These are phyloP conservation scores for Phaseolus lunatus DNA, from an alignment of 306 rosid species.

Conservation along the genomic window DNA sequence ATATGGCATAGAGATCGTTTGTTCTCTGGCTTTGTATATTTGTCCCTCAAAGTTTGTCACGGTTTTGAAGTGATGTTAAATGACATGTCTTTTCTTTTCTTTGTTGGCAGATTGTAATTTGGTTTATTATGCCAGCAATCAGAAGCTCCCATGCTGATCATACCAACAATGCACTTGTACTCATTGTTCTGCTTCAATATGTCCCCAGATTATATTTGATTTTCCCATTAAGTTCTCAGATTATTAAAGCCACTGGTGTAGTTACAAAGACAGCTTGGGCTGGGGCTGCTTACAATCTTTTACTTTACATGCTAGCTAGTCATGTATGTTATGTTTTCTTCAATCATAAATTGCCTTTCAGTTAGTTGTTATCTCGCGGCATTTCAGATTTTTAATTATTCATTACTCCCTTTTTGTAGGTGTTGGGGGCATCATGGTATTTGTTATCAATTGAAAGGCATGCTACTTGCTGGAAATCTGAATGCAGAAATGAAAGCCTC, in stretches of 20 bases:
- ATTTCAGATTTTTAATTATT: constrained; percentile 22
- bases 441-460: constrained; percentile 80
- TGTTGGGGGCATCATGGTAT: constrained; percentile 93
- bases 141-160: constrained; percentile 78
- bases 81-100: constrained; percentile 31
- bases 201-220: constrained; percentile 83
- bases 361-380: background rate
- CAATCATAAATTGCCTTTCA: constrained; percentile 16
- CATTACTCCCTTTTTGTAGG: constrained; percentile 51
- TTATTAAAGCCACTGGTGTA: constrained; percentile 85
- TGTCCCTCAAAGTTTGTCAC: constrained; percentile 8
- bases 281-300: constrained; percentile 93
- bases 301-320: constrained; percentile 94
- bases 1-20: background rate
- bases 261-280: constrained; percentile 98
- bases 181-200: constrained; percentile 85
- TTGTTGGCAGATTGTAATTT: constrained; percentile 78
- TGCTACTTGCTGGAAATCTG: constrained; percentile 81
- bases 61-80: constrained; percentile 29
- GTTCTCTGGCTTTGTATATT: background rate
- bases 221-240: constrained; percentile 88
- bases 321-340: constrained; percentile 65
- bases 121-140: constrained; percentile 88
- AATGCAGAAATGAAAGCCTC: constrained; percentile 66
- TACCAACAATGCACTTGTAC: constrained; percentile 76